phyloP scores from a whole-genome alignment of 1,284 basidiomycete genomes.

The Marasmius sp. region DNA sequence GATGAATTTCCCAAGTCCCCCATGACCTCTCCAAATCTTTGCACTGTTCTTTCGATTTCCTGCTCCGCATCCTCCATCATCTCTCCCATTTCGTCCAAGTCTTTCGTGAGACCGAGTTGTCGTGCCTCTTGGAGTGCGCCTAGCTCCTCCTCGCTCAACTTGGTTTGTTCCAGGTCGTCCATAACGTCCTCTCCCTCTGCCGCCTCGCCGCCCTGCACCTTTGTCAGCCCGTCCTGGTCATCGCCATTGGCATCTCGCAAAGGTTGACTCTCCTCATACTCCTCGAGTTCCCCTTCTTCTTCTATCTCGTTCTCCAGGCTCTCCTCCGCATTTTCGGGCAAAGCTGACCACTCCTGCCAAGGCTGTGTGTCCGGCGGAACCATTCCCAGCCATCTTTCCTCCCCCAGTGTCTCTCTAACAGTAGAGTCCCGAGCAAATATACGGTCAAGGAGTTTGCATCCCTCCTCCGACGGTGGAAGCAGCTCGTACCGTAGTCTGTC shows the following conservation, averaged over 20 bases:
- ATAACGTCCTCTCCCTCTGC: background rate
- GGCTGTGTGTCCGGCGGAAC: slow-evolving; percentile 23
- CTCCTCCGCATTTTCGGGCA: background rate
- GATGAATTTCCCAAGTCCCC: background rate
- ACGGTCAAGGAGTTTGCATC: slow-evolving; percentile 21
- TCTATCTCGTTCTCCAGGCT: background rate
- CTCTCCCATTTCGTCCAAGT: background rate
- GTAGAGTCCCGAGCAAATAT: slow-evolving; percentile 30
- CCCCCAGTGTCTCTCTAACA: slow-evolving; percentile 29
- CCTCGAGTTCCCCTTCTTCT: background rate
- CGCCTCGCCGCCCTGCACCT: background rate
- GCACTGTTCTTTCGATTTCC: background rate
- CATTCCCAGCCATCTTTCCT: slow-evolving; percentile 28
- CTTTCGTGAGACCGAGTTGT: background rate
- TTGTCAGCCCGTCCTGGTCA: background rate
- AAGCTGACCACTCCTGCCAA: slow-evolving; percentile 21
- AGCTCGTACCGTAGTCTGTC: slow-evolving; percentile 12
- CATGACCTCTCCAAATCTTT: background rate
- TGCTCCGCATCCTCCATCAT: background rate
- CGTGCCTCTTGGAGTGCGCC: background rate
- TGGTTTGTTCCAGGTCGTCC: background rate
- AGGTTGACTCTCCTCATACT: background rate
- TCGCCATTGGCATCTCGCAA: background rate
- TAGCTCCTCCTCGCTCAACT: background rate
- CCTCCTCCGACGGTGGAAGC: slow-evolving; percentile 24